Evolutionary conservation across 129 eudicot species (phyloP).

Genomic region (Arctium lappa): DNA sequence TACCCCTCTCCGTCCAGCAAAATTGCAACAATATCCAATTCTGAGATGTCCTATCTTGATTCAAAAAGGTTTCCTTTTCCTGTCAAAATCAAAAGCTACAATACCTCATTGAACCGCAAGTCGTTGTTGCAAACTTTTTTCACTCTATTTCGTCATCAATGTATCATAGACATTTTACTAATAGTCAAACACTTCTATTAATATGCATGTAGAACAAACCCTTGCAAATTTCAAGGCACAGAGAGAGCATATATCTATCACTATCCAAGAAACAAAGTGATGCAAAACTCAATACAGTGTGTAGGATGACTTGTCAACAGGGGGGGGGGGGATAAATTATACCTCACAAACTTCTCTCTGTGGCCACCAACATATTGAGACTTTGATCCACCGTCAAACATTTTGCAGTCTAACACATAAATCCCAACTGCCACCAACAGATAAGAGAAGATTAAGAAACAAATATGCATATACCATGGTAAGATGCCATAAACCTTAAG

Average conservation of each 20-base stretch:
- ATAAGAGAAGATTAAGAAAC: constrained; percentile 9
- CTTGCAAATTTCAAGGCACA: not conserved
- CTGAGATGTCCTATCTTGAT: not conserved
- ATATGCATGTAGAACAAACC: not conserved
- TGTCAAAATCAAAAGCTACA: not conserved
- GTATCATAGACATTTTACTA: not conserved
- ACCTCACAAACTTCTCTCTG: constrained; percentile 64
- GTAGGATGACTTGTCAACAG: not conserved
- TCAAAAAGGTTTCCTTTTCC: not conserved
- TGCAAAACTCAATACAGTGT: not conserved
- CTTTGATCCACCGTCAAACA: constrained; percentile 60
- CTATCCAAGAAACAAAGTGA: not conserved
- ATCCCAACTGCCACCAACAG: constrained; percentile 35
- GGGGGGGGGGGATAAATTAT: not conserved
- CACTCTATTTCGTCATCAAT: not conserved
- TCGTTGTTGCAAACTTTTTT: not conserved
- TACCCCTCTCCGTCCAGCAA: not conserved
- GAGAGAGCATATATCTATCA: not conserved
- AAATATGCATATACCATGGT: not conserved
- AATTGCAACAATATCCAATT: not conserved
- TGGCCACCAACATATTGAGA: constrained; percentile 56
- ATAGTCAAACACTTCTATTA: not conserved
- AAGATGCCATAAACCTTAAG: not conserved
- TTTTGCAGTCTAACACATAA: constrained; percentile 35
- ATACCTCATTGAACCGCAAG: not conserved